Percentiles rank a stretch among this genome's conserved stretches.
Evolutionary conservation across 2,329 filamentous ascomycete species (phyloP).

Genomic region (Aspergillus phoenicis): DNA sequence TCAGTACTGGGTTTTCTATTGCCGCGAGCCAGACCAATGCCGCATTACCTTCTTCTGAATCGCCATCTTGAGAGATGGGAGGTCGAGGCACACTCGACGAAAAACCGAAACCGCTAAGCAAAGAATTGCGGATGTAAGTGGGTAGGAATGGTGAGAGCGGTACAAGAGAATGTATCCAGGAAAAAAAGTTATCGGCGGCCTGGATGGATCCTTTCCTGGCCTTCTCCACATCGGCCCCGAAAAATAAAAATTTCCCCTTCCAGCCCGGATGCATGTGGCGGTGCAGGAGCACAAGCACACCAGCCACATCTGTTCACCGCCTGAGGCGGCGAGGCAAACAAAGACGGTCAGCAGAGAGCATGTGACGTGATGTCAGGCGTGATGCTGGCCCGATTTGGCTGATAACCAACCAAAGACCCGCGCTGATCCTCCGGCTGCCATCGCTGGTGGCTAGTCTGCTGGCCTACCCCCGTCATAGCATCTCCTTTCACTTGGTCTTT

Average conservation of each 20-base stretch:
- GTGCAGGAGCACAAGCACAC: not conserved
- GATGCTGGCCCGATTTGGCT: not conserved
- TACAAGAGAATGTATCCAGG: conserved; percentile 11
- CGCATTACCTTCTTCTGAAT: conserved; percentile 81
- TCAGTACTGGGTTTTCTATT: conserved; percentile 31
- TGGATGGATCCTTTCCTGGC: conserved; percentile 10
- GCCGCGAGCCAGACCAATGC: conserved; percentile 12
- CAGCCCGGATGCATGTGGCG: conserved; percentile 17
- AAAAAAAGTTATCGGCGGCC: conserved; percentile 30
- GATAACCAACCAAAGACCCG: conserved; percentile 13
- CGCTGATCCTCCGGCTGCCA: not conserved
- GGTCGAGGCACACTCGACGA: conserved; percentile 29
- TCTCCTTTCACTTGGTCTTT: not conserved
- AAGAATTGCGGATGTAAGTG: conserved; percentile 5
- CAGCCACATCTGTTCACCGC: not conserved
- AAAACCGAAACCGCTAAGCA: conserved; percentile 20
- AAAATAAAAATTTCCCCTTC: conserved; percentile 20
- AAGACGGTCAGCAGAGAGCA: conserved; percentile 28
- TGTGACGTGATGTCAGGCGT: conserved; percentile 38
- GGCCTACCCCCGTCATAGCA: not conserved
- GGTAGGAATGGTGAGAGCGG: conserved; percentile 16
- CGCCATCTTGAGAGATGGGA: conserved; percentile 65
- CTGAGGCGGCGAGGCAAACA: conserved; percentile 24
- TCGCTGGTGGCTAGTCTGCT: conserved; percentile 2
- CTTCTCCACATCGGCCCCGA: conserved; percentile 16